Base-by-base conservation (phyloP, 345 rosid genomes). In the Lepidium africanum region DNA sequence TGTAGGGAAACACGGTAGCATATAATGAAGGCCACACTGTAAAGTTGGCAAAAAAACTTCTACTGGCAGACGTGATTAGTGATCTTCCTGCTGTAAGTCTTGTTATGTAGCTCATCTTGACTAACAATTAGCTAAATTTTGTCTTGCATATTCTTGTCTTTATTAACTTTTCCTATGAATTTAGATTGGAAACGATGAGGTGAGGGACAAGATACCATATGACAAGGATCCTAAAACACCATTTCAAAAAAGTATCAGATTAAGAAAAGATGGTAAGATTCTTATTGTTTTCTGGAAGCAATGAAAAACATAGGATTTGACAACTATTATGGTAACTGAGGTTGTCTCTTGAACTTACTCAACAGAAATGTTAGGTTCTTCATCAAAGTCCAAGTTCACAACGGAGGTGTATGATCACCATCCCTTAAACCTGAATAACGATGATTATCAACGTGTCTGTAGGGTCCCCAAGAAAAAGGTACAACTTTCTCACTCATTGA, bases 31-130 rank as follows among this genome's bases (percentile, higher is more conserved):
- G 32, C 6, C 60, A 70, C 12, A 49, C 25, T 49, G 59, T 59
- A 59, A 39, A 50, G 35, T 59, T 70, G 59, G 67, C 36, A 49
- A 5, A 40, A 7, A 40, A 49, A 9, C 65, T 70, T 38, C 14
- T 70, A 2, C 67, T 70, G 6, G 9, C 13, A 6, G 74, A 70
- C 5, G 15, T 50, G 6, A 41, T 70, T 13, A 13, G 23, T 2
- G 74, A 70, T 47, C 59, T 70, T 49, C 74, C 67, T 3, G 54
- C 51, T 11, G 96, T 91, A 77, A 51, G 84, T 72, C 17, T 57
- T 30, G n/a, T n/a, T n/a, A n/a, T n/a, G n/a, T n/a, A n/a, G n/a
- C 4, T 21, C 9, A 36, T 61, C 21, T 58, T 27, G n/a, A 64
- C 12, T 55, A 30, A 51, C 27, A 19, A 35, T 5, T 27, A 40